Conservation (phyloP, 2,329 filamentous ascomycete species). For the Aspergillus bombycis region DNA sequence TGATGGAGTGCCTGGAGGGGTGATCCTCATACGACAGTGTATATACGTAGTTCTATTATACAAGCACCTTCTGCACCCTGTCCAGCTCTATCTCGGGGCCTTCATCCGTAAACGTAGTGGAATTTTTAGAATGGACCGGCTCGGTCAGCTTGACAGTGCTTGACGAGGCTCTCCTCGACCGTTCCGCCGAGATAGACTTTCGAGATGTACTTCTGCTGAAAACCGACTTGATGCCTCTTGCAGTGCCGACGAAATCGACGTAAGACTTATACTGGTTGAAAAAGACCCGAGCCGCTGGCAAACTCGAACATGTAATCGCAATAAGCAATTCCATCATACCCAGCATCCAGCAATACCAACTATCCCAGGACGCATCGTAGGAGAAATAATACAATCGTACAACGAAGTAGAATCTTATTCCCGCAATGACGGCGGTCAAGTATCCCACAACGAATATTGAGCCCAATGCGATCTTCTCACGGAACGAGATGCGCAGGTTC, state of each 20-base stretch:
- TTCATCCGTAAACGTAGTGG: background rate
- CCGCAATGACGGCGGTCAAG: constrained; percentile 7
- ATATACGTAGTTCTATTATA: background rate
- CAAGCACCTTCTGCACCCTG: background rate
- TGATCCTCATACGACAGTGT: too few relatives aligned
- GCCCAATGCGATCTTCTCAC: constrained; percentile 10
- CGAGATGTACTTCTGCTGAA: background rate
- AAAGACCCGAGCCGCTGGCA: constrained; percentile 10
- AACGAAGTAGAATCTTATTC: constrained; percentile 5
- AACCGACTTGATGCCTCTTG: background rate
- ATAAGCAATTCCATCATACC: constrained; percentile 10
- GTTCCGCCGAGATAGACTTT: background rate
- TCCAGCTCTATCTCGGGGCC: background rate
- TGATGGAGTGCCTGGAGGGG: too few relatives aligned
- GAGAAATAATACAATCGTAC: constrained; percentile 5
- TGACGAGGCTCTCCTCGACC: background rate
- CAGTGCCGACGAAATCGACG: background rate
- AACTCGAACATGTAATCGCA: constrained; percentile 5
- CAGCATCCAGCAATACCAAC: constrained; percentile 15
- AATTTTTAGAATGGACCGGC: background rate
- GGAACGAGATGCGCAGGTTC: constrained; percentile 6
- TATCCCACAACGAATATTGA: constrained; percentile 11
- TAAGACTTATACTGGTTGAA: background rate
- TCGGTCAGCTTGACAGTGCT: background rate
- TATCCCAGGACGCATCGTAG: constrained; percentile 7